Evolutionary conservation across 768 basidiomycete genomes (phyloP), one percentile per base, ranked within the genome.

Genomic region (Calocera cornea): DNA sequence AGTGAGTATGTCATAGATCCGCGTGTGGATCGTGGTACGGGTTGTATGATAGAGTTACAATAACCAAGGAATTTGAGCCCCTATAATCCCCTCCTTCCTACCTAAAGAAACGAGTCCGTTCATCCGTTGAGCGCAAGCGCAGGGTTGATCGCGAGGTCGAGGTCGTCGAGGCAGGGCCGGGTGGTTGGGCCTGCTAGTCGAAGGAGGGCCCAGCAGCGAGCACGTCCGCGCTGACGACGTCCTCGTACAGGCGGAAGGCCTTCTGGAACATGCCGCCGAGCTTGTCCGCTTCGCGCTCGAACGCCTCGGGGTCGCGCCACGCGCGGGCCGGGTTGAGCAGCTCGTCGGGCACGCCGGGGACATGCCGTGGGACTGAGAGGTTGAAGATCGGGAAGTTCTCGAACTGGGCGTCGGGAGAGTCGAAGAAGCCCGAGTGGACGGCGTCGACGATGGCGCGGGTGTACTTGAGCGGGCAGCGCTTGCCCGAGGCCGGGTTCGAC

Each of bases 361-460:
- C 78, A 50, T 76, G 74, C 49, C 86, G 95, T 44, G 97, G 95
- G 76, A 97, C 86, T 71, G 85, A 81, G 69, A 98, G 84, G 75
- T 84, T 84, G 81, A 98, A 99, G 67, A 84, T 83, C 17, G 65
- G 68, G 75, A 93, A 94, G 71, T 77, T 89, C 81, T 92, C 91
- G 77, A 80, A 97, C 76, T 94, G 87, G 70, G 89, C 88, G 74
- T 87, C 83, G 76, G 87, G 88, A 27, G 54, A 29, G 31, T 60
- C 31, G 71, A 98, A 88, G 74, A 87, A 85, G 64, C 95, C 95
- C 68, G 89, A 88, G 82, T 98, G 97, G 74, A 98, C 92, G 41
- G 94, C 90, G 76, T 98, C 94, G 78, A 98, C 89, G 76, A 98
- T 98, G 68, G 88, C 87, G 66, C 95, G 92, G 60, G 97, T 98